Evolutionary conservation across 164 flowering plant genomes (phyloP).

Genomic region (Chloranthus sessilifolius): DNA sequence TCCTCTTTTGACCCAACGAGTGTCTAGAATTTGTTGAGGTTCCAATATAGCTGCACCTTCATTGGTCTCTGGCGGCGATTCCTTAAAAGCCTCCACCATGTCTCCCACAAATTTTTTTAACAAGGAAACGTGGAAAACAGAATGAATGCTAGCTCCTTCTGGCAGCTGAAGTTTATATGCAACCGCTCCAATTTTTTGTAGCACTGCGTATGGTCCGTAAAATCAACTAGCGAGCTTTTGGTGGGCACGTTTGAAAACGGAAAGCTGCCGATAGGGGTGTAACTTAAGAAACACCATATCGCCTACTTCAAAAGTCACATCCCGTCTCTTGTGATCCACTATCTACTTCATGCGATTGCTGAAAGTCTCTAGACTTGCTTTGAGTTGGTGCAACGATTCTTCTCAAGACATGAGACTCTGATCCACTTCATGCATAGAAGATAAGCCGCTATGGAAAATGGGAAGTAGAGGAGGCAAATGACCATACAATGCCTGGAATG

Average conservation of each 20-base stretch:
- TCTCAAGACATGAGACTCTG: no score
- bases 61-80: no score
- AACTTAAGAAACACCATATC: constrained; percentile 13
- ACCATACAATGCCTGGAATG: neutral
- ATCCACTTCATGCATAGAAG: no score
- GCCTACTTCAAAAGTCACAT: constrained; percentile 1
- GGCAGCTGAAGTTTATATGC: constrained; percentile 1
- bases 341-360: neutral
- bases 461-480: neutral
- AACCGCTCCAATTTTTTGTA: neutral
- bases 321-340: neutral
- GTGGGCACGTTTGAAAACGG: neutral
- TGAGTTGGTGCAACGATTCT: neutral
- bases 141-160: neutral
- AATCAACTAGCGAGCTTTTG: neutral
- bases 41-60: no score
- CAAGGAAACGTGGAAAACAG: constrained; percentile 3
- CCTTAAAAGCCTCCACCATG: no score
- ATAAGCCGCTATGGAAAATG: neutral
- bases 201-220: neutral
- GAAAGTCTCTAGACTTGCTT: neutral
- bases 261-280: constrained; percentile 1
- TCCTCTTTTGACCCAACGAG: no score
- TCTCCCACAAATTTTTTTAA: no score
- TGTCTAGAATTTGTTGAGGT: no score